These are phyloP conservation scores for Venustampulla echinocandica DNA, from an alignment of 495 filamentous ascomycete species.

Conservation along the genomic window DNA sequence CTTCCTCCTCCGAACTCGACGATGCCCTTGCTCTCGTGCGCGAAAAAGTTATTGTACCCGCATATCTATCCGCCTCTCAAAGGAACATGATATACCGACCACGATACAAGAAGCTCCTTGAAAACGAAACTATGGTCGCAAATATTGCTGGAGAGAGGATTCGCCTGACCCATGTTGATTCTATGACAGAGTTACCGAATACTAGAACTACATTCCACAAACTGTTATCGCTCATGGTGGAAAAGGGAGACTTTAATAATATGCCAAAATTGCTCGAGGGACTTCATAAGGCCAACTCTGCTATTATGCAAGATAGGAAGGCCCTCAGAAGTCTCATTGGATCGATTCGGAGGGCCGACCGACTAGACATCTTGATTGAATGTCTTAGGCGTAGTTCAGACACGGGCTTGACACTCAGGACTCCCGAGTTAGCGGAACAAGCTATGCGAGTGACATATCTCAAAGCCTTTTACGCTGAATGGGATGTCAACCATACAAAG, in stretches of 20 bases:
- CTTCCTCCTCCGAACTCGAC: constrained; percentile 44
- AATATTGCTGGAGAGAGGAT: constrained; percentile 50
- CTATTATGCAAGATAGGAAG: neutral
- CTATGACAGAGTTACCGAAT: constrained; percentile 25
- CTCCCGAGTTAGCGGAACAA: constrained; percentile 31
- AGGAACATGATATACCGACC: constrained; percentile 44
- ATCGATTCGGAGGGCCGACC: constrained; percentile 29
- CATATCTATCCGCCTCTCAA: constrained; percentile 47
- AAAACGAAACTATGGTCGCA: constrained; percentile 50
- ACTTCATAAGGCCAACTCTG: constrained; percentile 31
- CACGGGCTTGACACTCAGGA: constrained; percentile 44
- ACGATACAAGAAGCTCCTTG: constrained; percentile 42
- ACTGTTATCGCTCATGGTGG: constrained; percentile 43
- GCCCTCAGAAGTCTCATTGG: constrained; percentile 18
- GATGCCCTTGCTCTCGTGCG: constrained; percentile 36
- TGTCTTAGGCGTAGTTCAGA: constrained; percentile 35
- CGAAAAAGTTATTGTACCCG: constrained; percentile 54
- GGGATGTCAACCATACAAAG: constrained; percentile 19
- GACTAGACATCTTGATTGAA: constrained; percentile 42
- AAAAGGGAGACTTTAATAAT: constrained; percentile 50
- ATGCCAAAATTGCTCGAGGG: constrained; percentile 51
- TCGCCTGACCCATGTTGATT: constrained; percentile 42
- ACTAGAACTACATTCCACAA: constrained; percentile 29
- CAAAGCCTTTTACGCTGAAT: constrained; percentile 35
- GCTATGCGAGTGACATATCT: constrained; percentile 45